Base-by-base conservation (phyloP, 106 monocot genomes). In the Apostasia shenzhenica region DNA sequence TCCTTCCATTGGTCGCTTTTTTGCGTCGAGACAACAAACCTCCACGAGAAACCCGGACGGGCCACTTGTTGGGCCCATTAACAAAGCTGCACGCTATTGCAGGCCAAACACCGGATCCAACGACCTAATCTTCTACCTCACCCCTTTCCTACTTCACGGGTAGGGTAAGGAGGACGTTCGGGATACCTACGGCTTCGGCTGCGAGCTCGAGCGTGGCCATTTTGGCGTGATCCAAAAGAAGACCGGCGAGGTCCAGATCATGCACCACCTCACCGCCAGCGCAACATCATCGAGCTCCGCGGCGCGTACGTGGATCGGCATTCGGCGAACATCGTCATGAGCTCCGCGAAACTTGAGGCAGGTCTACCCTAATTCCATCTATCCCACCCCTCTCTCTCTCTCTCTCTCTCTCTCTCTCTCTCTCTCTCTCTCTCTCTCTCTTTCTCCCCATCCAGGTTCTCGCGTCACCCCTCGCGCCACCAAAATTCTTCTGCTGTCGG, bases 271-370 rank as follows among this genome's bases (percentile, higher is more conserved):
- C 63, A 82, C 84, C 14, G 85, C 48, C 84, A 88, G 70, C 81
- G 72, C 67, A 81, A 88, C 76, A 85, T 88, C 58, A 82, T 88
- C 44, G 84, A 81, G 79, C 81, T 88, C 68, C 70, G 68, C 12
- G 88, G 82, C 13, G 87, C 78, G 26, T 84, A 75, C 65, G 83
- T 83, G 77, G 87, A 87, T 68, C 77, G 87, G n/a, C 80, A 87
- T 60, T 87, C 83, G 46, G 87, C 83, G 26, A 77, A 91, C 69
- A 77, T 91, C 48, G 79, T 91, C 50, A 91, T 91, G 91, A 91
- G 74, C 79, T 91, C 46, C 87, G 91, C 79, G 81, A 84, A 26
- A 26, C 26, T 26, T 26, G 26, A 26, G 26, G 26, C 26, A 26
- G 26, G 26, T 26, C 26, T 26, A 26, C 26, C 26, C 26, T 26